Evolutionary conservation across 1,284 basidiomycete genomes (phyloP).

Genomic region (Fomitopsis schrenkii): DNA sequence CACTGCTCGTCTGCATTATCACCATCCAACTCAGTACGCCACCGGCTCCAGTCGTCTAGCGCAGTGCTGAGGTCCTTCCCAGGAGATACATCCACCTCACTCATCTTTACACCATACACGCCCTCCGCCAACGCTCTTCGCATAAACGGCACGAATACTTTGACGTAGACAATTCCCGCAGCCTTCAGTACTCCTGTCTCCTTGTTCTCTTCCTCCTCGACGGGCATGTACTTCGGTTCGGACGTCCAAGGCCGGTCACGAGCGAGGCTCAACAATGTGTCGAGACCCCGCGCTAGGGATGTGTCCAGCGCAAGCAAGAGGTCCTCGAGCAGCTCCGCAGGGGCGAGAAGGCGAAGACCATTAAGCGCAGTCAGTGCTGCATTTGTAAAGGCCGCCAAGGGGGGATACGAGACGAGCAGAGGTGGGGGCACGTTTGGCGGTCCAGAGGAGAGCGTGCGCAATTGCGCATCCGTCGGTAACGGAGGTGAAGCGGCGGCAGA

Average conservation of each 20-base stretch:
- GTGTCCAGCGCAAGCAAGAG: constrained; percentile 47
- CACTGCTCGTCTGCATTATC: not conserved
- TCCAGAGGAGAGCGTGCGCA: constrained; percentile 17
- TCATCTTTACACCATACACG: constrained; percentile 50
- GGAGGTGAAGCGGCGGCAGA: constrained; percentile 22
- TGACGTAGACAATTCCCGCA: constrained; percentile 53
- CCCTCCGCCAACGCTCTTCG: constrained; percentile 66
- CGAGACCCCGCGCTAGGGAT: constrained; percentile 43
- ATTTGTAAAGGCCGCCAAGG: constrained; percentile 76
- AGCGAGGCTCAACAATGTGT: constrained; percentile 26
- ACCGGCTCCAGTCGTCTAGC: constrained; percentile 26
- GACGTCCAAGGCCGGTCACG: constrained; percentile 14
- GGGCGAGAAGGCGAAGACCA: constrained; percentile 77
- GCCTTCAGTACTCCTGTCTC: constrained; percentile 45
- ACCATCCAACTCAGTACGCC: constrained; percentile 16
- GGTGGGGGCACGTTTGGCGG: constrained; percentile 59
- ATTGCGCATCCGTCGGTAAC: constrained; percentile 18
- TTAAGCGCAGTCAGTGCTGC: constrained; percentile 75
- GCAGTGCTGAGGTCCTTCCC: constrained; percentile 18
- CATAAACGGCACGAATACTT: constrained; percentile 65
- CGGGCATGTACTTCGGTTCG: constrained; percentile 18
- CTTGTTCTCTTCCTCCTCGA: constrained; percentile 28
- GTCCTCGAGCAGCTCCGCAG: constrained; percentile 46
- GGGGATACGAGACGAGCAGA: constrained; percentile 70
- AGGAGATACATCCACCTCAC: constrained; percentile 5